Evolutionary conservation across 2,329 filamentous ascomycete genomes (phyloP).

Genomic region (Leptographium flavum): DNA sequence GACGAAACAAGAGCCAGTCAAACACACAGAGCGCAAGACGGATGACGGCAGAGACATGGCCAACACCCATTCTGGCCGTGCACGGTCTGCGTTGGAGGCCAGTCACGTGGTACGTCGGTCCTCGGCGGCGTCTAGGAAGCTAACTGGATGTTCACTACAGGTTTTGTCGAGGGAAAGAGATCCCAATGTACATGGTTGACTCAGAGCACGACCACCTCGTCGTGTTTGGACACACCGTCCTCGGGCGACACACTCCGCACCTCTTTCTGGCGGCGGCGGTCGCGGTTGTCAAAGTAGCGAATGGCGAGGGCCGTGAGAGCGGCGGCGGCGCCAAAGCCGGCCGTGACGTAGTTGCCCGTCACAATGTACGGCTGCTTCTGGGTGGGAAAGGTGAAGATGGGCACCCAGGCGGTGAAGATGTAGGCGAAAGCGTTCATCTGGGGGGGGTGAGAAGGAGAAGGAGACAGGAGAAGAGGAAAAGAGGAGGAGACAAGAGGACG

Average conservation of each 20-base stretch:
- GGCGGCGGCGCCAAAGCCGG: constrained; percentile 12
- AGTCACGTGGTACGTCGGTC: no score
- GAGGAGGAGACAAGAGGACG: neutral
- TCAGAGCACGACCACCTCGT: no score
- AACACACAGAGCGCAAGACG: no score
- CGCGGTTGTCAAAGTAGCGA: constrained; percentile 12
- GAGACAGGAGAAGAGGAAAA: neutral
- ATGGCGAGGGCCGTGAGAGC: constrained; percentile 11
- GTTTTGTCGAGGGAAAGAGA: no score
- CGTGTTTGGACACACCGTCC: no score
- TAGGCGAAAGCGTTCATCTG: constrained; percentile 18
- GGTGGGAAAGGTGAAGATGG: constrained; percentile 17
- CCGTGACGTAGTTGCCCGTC: constrained; percentile 16
- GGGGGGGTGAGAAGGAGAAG: neutral
- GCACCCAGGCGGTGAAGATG: constrained; percentile 17
- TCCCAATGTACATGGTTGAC: no score
- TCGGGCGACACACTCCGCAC: neutral
- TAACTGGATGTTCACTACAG: no score
- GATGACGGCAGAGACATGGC: no score
- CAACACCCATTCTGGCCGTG: no score
- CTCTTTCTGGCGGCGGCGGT: constrained; percentile 6
- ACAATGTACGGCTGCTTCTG: constrained; percentile 17
- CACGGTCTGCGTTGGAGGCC: no score
- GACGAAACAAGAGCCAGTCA: no score
- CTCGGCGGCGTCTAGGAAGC: no score